Evolutionary conservation across 2,329 filamentous ascomycete genomes (phyloP), one percentile per base, ranked within the genome.

Genomic region (Ophiocordyceps camponoti-rufipedis): DNA sequence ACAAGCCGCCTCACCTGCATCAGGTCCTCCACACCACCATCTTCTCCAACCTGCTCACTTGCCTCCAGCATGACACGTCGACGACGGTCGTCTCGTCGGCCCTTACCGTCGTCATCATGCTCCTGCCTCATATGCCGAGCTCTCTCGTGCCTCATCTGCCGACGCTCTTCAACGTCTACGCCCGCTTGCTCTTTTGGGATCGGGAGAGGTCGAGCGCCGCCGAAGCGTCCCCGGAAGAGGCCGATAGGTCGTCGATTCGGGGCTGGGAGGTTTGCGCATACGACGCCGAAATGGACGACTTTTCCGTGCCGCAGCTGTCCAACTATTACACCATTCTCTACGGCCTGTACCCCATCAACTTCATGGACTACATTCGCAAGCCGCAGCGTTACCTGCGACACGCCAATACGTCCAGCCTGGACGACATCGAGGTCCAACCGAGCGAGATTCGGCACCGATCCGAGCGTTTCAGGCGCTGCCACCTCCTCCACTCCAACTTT

Each of bases 281-380:
- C 49, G 69, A 77, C 6, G 67, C 76, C n/a, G 76, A 80, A 32
- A 66, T 70, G 11, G 74, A 82, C 45, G 75, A 76, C 40, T 69
- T 71, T 6, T 65, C 71, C 3, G 74, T 85, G 2, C 75, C 79
- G 5, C 79, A 85, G 48, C 68, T 89, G 1, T 63, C 79, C 45
- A 75, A 80, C 52, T 88, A 85, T 59, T 91, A 87, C 54, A 88
- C 83, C 3, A 80, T 87, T 28, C 68, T 91, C 0, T 91, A 91
- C 53, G 85, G 85, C 0, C 64, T 91, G 5, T 91, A 89, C 51
- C 85, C 85, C 2, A 75, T 89, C 55, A 89, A 89, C 57, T 86
- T 91, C 53, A 82, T 86, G 75, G 82, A 81, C 59, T 91, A 89
- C 56, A 82, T 91, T 49, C 75, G 84, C 47, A 89, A 89, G 55